phyloP scores from a whole-genome alignment of 805 yeast genomes.

The Komagataella ulmi region DNA sequence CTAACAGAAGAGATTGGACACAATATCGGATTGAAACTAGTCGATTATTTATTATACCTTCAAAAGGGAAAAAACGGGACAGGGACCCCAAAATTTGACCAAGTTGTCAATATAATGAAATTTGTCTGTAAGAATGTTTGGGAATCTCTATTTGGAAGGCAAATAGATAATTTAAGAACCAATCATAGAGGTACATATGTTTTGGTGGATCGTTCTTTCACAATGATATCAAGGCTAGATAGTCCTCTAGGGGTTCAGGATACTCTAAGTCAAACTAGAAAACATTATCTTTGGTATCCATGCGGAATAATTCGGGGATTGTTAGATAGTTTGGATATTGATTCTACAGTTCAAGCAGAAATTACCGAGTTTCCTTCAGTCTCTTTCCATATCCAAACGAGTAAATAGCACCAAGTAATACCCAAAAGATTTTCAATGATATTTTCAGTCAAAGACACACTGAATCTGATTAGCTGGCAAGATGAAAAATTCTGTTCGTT shows the following conservation, averaged over 20 bases:
- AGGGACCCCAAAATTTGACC: conserved; percentile 25
- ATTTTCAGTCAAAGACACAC: neutral
- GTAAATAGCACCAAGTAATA: neutral
- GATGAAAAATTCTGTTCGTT: neutral
- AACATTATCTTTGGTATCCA: conserved; percentile 48
- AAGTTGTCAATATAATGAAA: conserved; percentile 75
- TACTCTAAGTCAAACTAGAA: conserved; percentile 15
- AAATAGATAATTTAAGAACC: conserved; percentile 83
- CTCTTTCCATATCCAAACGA: conserved; percentile 59
- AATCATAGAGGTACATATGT: conserved; percentile 84
- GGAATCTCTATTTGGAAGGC: conserved; percentile 69
- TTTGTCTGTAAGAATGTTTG: conserved; percentile 88
- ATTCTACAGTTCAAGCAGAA: conserved; percentile 54
- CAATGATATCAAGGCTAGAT: conserved; percentile 36
- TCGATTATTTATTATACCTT: conserved; percentile 15
- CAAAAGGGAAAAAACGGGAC: conserved; percentile 2
- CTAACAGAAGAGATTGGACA: conserved; percentile 62
- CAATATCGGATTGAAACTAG: conserved; percentile 21
- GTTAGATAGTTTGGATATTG: conserved; percentile 54
- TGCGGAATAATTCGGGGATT: conserved; percentile 69
- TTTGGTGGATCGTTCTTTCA: conserved; percentile 54
- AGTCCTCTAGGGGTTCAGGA: conserved; percentile 28
- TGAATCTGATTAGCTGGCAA: neutral
- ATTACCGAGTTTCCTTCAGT: conserved; percentile 49
- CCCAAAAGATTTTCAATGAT: too few species aligned